These are phyloP conservation scores for Phytophthora chlamydospora DNA, from an alignment of 352 stramenopile genomes.

Conservation along the genomic window DNA sequence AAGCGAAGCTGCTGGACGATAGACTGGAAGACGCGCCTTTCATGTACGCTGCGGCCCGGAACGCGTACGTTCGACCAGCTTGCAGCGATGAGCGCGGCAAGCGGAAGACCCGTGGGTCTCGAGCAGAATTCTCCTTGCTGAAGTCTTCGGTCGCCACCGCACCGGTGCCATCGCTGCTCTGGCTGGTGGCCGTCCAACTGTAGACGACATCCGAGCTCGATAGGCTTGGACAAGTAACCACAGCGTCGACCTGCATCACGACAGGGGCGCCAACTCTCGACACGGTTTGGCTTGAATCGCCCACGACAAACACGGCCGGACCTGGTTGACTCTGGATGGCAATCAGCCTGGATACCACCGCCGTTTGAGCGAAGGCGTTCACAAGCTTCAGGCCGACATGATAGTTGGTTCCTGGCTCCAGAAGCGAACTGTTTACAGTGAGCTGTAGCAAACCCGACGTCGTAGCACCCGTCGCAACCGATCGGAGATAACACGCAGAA, in stretches of 20 bases:
- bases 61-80: slow-evolving; percentile 56
- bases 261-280: slow-evolving; percentile 43
- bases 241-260: slow-evolving; percentile 51
- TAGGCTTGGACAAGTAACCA: slow-evolving; percentile 48
- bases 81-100: slow-evolving; percentile 44
- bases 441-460: slow-evolving; percentile 26
- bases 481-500: slow-evolving; percentile 57
- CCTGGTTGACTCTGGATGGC: slow-evolving; percentile 47
- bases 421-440: slow-evolving; percentile 48
- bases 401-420: slow-evolving; percentile 50
- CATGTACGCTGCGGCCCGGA: slow-evolving; percentile 62
- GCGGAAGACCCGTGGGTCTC: slow-evolving; percentile 66
- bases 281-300: slow-evolving; percentile 42
- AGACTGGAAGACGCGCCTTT: slow-evolving; percentile 18
- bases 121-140: slow-evolving; percentile 57
- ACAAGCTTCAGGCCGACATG: slow-evolving; percentile 55
- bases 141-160: slow-evolving; percentile 36
- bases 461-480: slow-evolving; percentile 38
- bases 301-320: slow-evolving; percentile 57
- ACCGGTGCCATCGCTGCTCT: slow-evolving; percentile 6
- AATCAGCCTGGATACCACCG: slow-evolving; percentile 32
- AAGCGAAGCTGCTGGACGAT: slow-evolving; percentile 40
- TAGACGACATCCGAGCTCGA: slow-evolving; percentile 47
- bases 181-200: slow-evolving; percentile 49
- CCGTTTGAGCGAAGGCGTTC: slow-evolving; percentile 63